Evolutionary conservation across 768 basidiomycete genomes (phyloP).

Genomic region (Xerocomus spinulosus): DNA sequence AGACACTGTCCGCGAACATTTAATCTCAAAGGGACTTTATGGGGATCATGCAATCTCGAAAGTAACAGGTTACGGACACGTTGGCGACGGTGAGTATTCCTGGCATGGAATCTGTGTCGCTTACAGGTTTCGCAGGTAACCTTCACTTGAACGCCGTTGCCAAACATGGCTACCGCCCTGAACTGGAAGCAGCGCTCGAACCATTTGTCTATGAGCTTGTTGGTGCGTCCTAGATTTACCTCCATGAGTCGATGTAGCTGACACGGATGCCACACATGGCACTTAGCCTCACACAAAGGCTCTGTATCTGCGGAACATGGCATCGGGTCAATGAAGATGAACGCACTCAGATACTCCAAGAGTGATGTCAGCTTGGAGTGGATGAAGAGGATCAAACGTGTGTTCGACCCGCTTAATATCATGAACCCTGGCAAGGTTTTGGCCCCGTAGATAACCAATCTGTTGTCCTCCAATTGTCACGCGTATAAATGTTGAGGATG

Average conservation of each 20-base stretch:
- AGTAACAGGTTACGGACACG: conserved; percentile 92
- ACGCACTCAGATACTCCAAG: conserved; percentile 87
- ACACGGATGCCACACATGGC: conserved; percentile 3
- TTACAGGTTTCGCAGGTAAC: conserved; percentile 55
- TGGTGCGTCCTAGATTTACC: conserved; percentile 39
- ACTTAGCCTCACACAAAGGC: conserved; percentile 77
- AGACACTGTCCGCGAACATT: conserved; percentile 68
- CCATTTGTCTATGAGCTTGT: conserved; percentile 94
- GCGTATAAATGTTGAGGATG: neutral
- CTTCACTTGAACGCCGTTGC: conserved; percentile 91
- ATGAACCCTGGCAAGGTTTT: conserved; percentile 91
- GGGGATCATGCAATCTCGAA: conserved; percentile 72
- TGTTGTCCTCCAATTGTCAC: neutral
- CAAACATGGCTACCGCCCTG: conserved; percentile 63
- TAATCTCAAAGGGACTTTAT: conserved; percentile 65
- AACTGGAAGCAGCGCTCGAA: conserved; percentile 84
- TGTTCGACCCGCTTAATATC: conserved; percentile 88
- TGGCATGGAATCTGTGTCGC: conserved; percentile 1
- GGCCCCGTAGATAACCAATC: conserved; percentile 5
- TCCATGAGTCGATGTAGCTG: neutral
- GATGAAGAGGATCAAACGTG: conserved; percentile 86
- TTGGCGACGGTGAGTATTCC: conserved; percentile 78
- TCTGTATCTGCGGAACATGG: conserved; percentile 98
- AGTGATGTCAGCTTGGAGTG: conserved; percentile 67
- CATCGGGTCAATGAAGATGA: conserved; percentile 92